Conservation (phyloP, 805 yeast genomes). For the Tetrapisispora taiwanensis region DNA sequence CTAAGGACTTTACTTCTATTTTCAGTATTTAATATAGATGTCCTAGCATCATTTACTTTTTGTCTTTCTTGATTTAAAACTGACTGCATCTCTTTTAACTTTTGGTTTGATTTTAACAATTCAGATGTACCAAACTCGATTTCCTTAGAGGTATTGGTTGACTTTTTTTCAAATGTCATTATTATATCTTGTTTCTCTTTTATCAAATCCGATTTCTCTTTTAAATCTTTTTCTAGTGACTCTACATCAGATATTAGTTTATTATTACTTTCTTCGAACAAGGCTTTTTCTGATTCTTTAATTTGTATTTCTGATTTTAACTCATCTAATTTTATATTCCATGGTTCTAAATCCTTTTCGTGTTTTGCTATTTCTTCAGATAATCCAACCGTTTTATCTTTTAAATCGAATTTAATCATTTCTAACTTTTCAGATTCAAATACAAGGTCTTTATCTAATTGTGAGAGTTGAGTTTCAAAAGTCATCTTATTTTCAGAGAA, state of each 20-base stretch:
- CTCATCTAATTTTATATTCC: constrained; percentile 57
- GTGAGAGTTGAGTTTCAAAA: constrained; percentile 35
- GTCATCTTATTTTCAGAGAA: constrained; percentile 37
- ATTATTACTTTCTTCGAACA: constrained; percentile 39
- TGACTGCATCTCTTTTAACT: constrained; percentile 44
- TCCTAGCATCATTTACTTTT: constrained; percentile 55
- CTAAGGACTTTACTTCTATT: constrained; percentile 66
- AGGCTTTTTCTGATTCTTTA: constrained; percentile 53
- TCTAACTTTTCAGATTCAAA: constrained; percentile 50
- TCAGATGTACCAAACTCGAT: constrained; percentile 49
- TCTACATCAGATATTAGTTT: constrained; percentile 38
- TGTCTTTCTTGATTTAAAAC: constrained; percentile 48
- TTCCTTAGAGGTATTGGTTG: constrained; percentile 42
- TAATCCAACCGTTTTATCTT: constrained; percentile 62
- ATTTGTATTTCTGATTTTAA: constrained; percentile 56
- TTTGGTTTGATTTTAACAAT: constrained; percentile 37
- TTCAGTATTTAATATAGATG: constrained; percentile 45
- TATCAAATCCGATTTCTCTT: constrained; percentile 38
- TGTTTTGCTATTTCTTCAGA: constrained; percentile 53
- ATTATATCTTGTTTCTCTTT: constrained; percentile 40
- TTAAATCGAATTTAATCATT: constrained; percentile 52
- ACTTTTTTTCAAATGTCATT: constrained; percentile 38
- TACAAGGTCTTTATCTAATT: constrained; percentile 37
- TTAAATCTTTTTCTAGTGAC: constrained; percentile 35
- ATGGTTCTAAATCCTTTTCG: constrained; percentile 69